Conservation (phyloP, 1,284 basidiomycete genomes). For the Waitea zeae region DNA sequence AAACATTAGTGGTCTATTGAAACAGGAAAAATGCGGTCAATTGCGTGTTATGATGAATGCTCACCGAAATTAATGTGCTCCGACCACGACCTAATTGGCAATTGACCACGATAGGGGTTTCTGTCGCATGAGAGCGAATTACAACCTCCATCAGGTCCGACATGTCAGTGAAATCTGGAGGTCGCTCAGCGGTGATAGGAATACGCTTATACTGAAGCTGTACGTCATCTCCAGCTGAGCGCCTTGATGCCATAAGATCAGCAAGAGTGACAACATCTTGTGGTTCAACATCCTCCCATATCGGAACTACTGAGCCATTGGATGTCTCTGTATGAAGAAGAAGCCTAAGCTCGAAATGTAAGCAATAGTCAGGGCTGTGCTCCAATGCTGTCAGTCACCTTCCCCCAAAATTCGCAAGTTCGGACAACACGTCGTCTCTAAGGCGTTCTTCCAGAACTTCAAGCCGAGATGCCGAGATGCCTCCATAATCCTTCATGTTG, state of each 20-base stretch:
- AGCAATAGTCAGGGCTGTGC: no score
- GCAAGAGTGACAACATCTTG: conserved; percentile 73
- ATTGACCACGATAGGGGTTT: conserved; percentile 84
- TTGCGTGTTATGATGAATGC: no score
- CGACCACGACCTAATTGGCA: conserved; percentile 94
- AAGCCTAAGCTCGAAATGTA: conserved; percentile 26
- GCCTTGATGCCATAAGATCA: conserved; percentile 70
- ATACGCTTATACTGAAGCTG: conserved; percentile 72
- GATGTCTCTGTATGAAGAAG: conserved; percentile 82
- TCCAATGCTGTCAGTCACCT: conserved; percentile 21
- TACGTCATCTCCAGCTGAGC: conserved; percentile 24
- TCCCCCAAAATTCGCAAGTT: conserved; percentile 73
- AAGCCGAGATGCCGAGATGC: conserved; percentile 76
- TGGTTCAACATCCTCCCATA: conserved; percentile 87
- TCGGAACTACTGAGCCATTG: conserved; percentile 81
- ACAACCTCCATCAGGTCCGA: conserved; percentile 73
- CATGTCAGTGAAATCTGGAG: conserved; percentile 55
- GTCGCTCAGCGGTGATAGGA: conserved; percentile 76
- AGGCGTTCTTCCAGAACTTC: conserved; percentile 88
- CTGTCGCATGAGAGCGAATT: conserved; percentile 50
- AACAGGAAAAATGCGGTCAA: not conserved
- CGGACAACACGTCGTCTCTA: conserved; percentile 76
- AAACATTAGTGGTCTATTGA: no score
- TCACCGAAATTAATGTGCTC: conserved; percentile 75
- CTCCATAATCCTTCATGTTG: conserved; percentile 88